phyloP scores from a whole-genome alignment of 2,329 filamentous ascomycete species.

The Xylariaceae sp. region DNA sequence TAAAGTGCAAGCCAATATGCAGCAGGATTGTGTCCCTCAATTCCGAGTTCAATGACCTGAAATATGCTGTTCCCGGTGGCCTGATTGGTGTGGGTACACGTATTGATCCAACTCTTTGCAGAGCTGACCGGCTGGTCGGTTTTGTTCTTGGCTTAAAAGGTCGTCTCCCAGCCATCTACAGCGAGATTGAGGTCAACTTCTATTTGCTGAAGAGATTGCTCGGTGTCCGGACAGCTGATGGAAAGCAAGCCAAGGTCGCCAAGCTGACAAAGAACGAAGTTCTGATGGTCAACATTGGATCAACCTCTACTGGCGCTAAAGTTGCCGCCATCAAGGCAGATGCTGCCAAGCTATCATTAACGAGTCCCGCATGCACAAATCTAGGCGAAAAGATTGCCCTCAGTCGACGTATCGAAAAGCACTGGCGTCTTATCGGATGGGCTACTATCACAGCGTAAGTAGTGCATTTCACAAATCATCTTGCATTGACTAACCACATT shows the following conservation, averaged over 20 bases:
- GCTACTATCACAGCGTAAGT: conserved; percentile 52
- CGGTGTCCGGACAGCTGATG: conserved; percentile 96
- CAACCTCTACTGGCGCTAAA: conserved; percentile 96
- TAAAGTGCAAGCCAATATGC: conserved; percentile 97
- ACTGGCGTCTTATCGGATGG: conserved; percentile 42
- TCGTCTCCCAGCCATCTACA: conserved; percentile 94
- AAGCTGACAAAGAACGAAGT: conserved; percentile 99
- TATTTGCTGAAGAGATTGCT: conserved; percentile 93
- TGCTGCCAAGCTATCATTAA: conserved; percentile 92
- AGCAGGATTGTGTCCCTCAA: conserved; percentile 93
- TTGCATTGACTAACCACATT: conserved; percentile 33
- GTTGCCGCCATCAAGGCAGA: conserved; percentile 97
- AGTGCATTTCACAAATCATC: background rate
- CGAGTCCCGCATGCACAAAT: conserved; percentile 93
- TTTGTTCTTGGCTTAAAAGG: conserved; percentile 97
- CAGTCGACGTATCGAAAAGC: conserved; percentile 89
- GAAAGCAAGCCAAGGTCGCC: conserved; percentile 98
- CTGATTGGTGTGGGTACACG: conserved; percentile 97
- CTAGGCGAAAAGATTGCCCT: conserved; percentile 98
- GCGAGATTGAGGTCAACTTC: conserved; percentile 98
- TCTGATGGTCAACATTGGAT: conserved; percentile 99
- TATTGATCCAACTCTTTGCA: conserved; percentile 96
- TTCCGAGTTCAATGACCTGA: conserved; percentile 97
- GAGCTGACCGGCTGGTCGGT: conserved; percentile 97
- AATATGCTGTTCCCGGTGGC: conserved; percentile 96